phyloP scores from a whole-genome alignment of 495 filamentous ascomycete genomes.

The Durotheca rogersii region DNA sequence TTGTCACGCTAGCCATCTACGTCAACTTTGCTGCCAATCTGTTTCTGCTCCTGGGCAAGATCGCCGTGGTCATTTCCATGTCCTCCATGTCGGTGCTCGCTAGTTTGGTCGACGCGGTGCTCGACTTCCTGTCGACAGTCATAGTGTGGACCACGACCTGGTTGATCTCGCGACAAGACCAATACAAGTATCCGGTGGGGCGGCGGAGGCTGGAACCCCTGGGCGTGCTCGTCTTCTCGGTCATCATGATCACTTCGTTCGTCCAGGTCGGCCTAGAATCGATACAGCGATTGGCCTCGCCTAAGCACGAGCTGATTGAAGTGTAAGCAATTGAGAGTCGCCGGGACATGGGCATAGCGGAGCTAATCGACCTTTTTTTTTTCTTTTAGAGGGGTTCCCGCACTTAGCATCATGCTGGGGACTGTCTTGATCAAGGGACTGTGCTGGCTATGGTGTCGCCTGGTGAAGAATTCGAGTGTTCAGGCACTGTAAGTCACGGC shows the following conservation, averaged over 20 bases:
- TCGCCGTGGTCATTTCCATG: conserved; percentile 74
- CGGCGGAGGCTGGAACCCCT: conserved; percentile 71
- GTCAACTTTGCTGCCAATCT: conserved; percentile 84
- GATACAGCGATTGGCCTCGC: conserved; percentile 61
- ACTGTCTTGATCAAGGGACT: conserved; percentile 79
- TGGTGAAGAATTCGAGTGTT: conserved; percentile 85
- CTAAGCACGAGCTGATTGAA: conserved; percentile 67
- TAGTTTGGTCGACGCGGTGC: conserved; percentile 80
- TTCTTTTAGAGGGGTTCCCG: conserved; percentile 54
- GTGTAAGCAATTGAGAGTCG: conserved; percentile 46
- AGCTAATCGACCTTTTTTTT: conserved; percentile 3
- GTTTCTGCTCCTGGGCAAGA: conserved; percentile 74
- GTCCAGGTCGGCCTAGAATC: conserved; percentile 79
- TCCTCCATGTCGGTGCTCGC: conserved; percentile 86
- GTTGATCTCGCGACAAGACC: conserved; percentile 72
- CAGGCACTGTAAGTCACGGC: conserved; percentile 70
- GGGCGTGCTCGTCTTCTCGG: conserved; percentile 76
- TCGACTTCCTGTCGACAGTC: conserved; percentile 83
- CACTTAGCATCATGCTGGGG: conserved; percentile 76
- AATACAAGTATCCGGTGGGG: conserved; percentile 81
- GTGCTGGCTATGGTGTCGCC: conserved; percentile 90
- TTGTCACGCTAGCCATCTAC: conserved; percentile 79
- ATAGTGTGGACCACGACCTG: conserved; percentile 84
- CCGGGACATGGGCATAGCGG: too few relatives aligned
- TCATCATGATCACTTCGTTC: conserved; percentile 87